Conservation (phyloP, 257 asterid species). For the Fraxinus cuspidata region DNA sequence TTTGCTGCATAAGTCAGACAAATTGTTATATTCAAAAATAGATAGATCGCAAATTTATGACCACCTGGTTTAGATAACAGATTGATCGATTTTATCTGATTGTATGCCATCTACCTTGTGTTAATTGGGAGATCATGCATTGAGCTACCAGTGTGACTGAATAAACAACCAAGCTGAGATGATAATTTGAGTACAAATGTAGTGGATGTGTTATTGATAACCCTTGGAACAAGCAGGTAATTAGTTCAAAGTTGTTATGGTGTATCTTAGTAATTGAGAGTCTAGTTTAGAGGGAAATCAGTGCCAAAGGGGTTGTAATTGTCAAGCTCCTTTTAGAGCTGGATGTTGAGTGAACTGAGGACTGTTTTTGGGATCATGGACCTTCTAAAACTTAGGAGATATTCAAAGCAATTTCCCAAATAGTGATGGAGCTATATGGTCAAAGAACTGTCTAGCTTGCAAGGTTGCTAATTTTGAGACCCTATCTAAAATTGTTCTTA, state of each 20-base stretch:
- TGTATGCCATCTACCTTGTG: not conserved
- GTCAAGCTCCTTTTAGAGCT: not conserved
- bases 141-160: conserved; percentile 4
- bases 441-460: not conserved
- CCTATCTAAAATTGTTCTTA: not conserved
- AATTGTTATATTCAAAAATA: not conserved
- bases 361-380: not conserved
- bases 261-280: not conserved
- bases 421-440: not conserved
- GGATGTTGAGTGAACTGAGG: not conserved
- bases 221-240: not conserved
- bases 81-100: not conserved
- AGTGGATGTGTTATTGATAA: not conserved
- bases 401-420: not conserved
- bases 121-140: not conserved
- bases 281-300: not conserved
- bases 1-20: not conserved
- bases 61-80: not conserved
- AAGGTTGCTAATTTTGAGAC: not conserved
- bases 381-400: not conserved
- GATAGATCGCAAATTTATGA: not conserved
- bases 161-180: not conserved
- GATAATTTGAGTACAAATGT: not conserved
- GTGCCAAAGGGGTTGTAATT: not conserved
- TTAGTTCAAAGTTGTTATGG: not conserved